Evolutionary conservation across 1,284 basidiomycete genomes (phyloP).

Genomic region (Heliocybe sulcata): DNA sequence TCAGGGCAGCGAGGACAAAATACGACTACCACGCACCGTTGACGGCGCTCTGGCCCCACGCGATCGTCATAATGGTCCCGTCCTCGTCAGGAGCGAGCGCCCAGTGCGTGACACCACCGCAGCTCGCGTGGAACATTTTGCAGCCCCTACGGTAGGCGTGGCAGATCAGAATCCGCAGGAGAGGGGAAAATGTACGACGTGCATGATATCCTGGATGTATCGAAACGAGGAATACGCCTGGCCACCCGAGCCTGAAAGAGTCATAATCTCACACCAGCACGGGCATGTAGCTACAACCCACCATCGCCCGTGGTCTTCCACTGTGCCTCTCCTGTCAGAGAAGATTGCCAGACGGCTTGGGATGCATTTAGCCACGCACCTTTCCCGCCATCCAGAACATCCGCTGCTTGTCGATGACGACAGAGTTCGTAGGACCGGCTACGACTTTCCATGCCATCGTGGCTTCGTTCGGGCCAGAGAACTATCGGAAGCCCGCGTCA

Average conservation of each 20-base stretch:
- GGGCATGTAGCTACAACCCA: constrained; percentile 18
- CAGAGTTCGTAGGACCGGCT: constrained; percentile 79
- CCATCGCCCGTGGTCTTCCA: constrained; percentile 95
- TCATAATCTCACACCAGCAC: neutral
- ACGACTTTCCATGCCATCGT: constrained; percentile 62
- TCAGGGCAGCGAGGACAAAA: too few species aligned
- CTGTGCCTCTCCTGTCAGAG: constrained; percentile 24
- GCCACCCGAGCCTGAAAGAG: constrained; percentile 57
- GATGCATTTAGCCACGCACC: constrained; percentile 36
- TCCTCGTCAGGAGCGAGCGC: constrained; percentile 69
- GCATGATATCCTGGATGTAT: constrained; percentile 78
- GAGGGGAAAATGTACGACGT: constrained; percentile 14
- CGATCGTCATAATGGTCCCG: constrained; percentile 70
- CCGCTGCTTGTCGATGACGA: constrained; percentile 77
- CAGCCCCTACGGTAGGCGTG: constrained; percentile 71
- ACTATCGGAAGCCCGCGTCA: constrained; percentile 35
- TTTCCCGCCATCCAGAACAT: constrained; percentile 86
- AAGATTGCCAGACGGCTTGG: neutral
- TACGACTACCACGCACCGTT: too few species aligned
- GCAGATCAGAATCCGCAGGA: neutral
- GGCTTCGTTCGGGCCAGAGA: constrained; percentile 60
- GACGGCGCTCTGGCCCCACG: constrained; percentile 79
- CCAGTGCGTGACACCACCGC: constrained; percentile 91
- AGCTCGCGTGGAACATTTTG: constrained; percentile 58
- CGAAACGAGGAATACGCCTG: constrained; percentile 81